Conservation (phyloP, 768 basidiomycete genomes). For the Termitomyces sp. region DNA sequence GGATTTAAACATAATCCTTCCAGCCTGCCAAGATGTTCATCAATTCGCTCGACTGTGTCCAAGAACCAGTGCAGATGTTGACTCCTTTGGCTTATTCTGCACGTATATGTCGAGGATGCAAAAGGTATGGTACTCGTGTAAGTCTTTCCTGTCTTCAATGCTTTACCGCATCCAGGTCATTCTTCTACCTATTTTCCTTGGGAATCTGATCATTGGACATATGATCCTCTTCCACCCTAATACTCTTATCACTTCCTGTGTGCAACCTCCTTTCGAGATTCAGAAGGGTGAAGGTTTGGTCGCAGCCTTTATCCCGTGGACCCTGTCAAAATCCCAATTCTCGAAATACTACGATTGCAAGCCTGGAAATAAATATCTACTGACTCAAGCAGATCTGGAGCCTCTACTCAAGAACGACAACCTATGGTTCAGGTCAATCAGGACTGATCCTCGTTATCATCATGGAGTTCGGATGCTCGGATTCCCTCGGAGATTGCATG, state of each 20-base stretch:
- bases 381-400: conserved; percentile 8
- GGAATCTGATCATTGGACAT: conserved; percentile 44
- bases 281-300: conserved; percentile 29
- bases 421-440: conserved; percentile 20
- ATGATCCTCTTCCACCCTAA: conserved; percentile 49
- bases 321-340: conserved; percentile 25
- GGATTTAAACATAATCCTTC: conserved; percentile 44
- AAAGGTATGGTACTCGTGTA: conserved; percentile 31
- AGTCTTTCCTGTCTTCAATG: not conserved
- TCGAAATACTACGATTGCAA: conserved; percentile 18
- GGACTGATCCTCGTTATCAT: conserved; percentile 27
- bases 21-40: conserved; percentile 44
- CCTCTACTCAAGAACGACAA: conserved; percentile 10
- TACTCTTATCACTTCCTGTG: conserved; percentile 29
- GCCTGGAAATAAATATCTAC: conserved; percentile 10
- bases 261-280: conserved; percentile 39
- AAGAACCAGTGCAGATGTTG: conserved; percentile 33
- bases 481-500: conserved; percentile 43
- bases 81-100: conserved; percentile 36
- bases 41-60: conserved; percentile 52
- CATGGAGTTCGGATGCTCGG: conserved; percentile 38
- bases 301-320: conserved; percentile 45
- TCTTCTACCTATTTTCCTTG: conserved; percentile 42
- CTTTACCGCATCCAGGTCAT: conserved; percentile 35
- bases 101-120: conserved; percentile 42